Evolutionary conservation across 768 basidiomycete genomes (phyloP), one percentile per base, ranked within the genome.

Genomic region (Rubroboletus pulcherrimus): DNA sequence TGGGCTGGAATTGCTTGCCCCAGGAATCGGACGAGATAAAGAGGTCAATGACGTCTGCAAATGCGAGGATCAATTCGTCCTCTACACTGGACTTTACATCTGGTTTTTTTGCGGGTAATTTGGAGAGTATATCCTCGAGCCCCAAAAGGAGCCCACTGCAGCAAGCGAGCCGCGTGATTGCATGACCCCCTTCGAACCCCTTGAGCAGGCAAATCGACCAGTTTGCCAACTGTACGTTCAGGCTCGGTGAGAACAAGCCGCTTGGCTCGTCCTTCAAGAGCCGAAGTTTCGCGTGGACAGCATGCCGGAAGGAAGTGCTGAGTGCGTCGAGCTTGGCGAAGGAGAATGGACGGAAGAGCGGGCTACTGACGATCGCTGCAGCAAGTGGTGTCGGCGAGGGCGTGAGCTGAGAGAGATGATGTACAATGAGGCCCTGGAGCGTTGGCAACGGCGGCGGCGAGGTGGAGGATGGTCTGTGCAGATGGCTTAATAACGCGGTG

Each of bases 21-120:
- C 89, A 90, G 15, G 74, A 75, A 45, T 67, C 69, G 5, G 74
- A 71, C 7, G 65, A 66, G 17, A 65, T 61, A 57, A 85, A 83
- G 11, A 78, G 70, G 60, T 91, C 89, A 67, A 91, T 80, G 24
- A 87, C 79, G 65, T 91, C 89, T 8, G 90, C 89, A 29, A 90
- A 74, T 4, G 86, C 81, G 29, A 92, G 74, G 31, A 91, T 74
- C 26, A 83, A 66, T 62, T 89, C 86, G 51, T 86, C 80, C 67
- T 91, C 85, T 10, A 86, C 78, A 41, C 64, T 65, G 5, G 72
- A 71, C 43, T 78, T 75, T 9, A 70, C 67, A n/a, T 66, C 64
- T 14, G 66, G 62, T 26, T 68, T 49, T 57, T 67, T 53, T 60
- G 68, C 47, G 66, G 63, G 60, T 73, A 71, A 14, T 40, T 47